Base-by-base conservation (phyloP, 805 yeast species). In the Candida morakotiae region DNA sequence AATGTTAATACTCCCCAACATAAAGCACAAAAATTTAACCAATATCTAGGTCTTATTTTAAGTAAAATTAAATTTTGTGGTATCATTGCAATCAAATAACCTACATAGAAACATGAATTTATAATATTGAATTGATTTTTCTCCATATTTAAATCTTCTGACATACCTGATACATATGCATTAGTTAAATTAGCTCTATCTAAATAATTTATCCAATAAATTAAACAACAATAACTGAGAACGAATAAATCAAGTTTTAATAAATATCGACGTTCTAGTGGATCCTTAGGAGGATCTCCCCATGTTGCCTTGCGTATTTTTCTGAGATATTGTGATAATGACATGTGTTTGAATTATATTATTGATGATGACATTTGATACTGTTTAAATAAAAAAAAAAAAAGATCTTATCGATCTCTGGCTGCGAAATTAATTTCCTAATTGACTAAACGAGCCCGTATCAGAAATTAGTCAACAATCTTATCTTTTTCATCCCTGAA, bases 1-100 rank as follows among this genome's bases (percentile, higher is more conserved):
- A 81, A 63, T 2, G 88, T 82, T 40, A 82, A 70, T 36, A 81
- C 60, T 1, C 86, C 74, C 89, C 88, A 84, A 23, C 75, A 57
- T 32, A 75, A 55, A 21, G 75, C 68, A 53, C 81, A 69, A 47
- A 72, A 72, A 63, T 27, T 82, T 47, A 51, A 82, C 93, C 58
- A 75, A 65, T 3, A 62, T 35, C 76, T 60, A 2, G 85, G 87
- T 29, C 77, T 67, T 1, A 79, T 61, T 35, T 66, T 41, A 1
- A 82, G 81, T 27, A 77, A 53, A 9, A 71, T 58, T 55, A 65
- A 63, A 58, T 73, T 76, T 39, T 81, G 62, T 5, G 83, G 82
- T 25, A 67, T 59, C 29, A 78, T 68, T 27, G 77, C 76, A 38
- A 83, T 60, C 16, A 77, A 49, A 47, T 73, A 78, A 53, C 86